Evolutionary conservation across 257 asterid genomes (phyloP), one percentile per base, ranked within the genome.

Genomic region (Sherardia arvensis): DNA sequence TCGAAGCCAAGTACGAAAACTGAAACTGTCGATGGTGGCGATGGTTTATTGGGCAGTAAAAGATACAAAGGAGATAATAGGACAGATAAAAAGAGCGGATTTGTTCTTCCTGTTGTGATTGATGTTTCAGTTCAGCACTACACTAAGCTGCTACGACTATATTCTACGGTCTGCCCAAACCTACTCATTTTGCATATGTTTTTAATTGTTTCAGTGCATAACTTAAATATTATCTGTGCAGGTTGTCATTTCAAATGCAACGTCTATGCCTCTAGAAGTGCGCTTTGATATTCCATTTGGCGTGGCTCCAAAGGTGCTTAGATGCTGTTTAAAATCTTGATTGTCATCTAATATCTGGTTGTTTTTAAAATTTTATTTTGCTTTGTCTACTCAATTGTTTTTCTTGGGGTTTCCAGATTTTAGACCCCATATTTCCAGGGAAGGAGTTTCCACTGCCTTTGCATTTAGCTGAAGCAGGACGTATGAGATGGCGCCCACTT

Each of bases 201-300:
- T 67, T 62, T 61, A 55, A 49, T 71, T 30, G 53, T 66, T 72
- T 62, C 61, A 73, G 1, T 28, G 64, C n/a, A n/a, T 74, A 40
- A 32, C 73, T 74, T 71, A 61, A n/a, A 38, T 14, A 67, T 53
- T 62, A 48, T 71, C 64, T 51, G 84, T 77, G 76, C 86, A 91
- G 98, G 98, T 92, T 77, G 81, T 92, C 43, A 81, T 92, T 61
- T 65, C 84, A 38, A 92, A 92, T 79, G 79, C 93, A 71, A 86
- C 98, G 67, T 78, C 93, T 10, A 79, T 85, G 68, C 77, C 86
- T 28, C 86, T 92, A 76, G 98, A 92, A 83, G 80, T 92, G 64
- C 90, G 95, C 62, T 88, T 92, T 72, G 98, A 89, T 76, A 92
- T 92, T 74, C 97, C 98, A 51, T 82, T 92, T 78, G 96, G 98